phyloP scores from a whole-genome alignment of 73 alveolate genomes.

The Tetrahymena elliotti region DNA sequence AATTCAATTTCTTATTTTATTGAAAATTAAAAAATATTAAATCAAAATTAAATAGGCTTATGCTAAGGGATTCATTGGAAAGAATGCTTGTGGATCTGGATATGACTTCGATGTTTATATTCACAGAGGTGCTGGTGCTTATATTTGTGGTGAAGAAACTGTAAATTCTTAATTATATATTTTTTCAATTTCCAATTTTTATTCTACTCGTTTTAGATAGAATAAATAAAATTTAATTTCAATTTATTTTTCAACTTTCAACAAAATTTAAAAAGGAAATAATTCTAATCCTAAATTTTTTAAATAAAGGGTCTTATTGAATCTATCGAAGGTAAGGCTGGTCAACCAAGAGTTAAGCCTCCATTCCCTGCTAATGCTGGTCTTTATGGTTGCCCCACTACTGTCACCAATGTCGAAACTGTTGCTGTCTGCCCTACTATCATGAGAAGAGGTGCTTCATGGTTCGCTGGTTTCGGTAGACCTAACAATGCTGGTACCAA shows the following conservation, averaged over 20 bases:
- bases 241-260: too few species aligned
- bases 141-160: slow-evolving; percentile 86
- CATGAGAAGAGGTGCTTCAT: slow-evolving; percentile 76
- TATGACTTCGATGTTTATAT: slow-evolving; percentile 52
- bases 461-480: slow-evolving; percentile 82
- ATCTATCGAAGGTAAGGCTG: slow-evolving; percentile 82
- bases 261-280: not conserved
- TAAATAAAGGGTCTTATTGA: slow-evolving; percentile 54
- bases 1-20: not conserved
- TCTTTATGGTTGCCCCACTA: slow-evolving; percentile 84
- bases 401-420: slow-evolving; percentile 85
- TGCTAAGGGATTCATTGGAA: slow-evolving; percentile 53
- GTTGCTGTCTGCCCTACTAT: slow-evolving; percentile 85
- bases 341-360: slow-evolving; percentile 85
- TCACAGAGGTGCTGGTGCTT: slow-evolving; percentile 86
- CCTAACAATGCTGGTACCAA: slow-evolving; percentile 77
- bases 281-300: not conserved
- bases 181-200: not conserved
- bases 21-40: too few species aligned
- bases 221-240: too few species aligned
- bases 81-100: slow-evolving; percentile 72
- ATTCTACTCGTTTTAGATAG: too few species aligned
- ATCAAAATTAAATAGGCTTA: slow-evolving; percentile 26
- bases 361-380: slow-evolving; percentile 94
- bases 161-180: slow-evolving; percentile 22